These are phyloP conservation scores for Aspergillus ochraceus DNA, from an alignment of 2,329 filamentous ascomycete genomes.

Conservation along the genomic window DNA sequence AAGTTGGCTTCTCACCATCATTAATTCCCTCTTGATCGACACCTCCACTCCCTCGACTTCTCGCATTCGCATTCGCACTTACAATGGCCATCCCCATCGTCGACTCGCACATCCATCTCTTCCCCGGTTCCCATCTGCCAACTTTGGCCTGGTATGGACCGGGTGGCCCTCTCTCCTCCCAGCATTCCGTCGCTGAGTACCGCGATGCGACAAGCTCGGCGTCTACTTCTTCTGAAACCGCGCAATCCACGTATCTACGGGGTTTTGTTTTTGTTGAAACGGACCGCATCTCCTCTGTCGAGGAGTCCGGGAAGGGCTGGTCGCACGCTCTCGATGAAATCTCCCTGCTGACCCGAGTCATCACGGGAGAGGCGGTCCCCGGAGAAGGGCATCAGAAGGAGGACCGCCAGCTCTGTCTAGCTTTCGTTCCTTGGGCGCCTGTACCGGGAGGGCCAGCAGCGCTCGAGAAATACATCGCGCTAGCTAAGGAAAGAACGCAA, in stretches of 20 bases:
- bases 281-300: constrained; percentile 67
- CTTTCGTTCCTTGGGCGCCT: constrained; percentile 83
- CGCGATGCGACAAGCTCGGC: constrained; percentile 43
- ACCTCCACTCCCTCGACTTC: too few relatives aligned
- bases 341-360: constrained; percentile 65
- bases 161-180: constrained; percentile 59
- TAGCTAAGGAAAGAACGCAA: constrained; percentile 54
- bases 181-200: constrained; percentile 68
- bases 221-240: constrained; percentile 24
- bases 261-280: constrained; percentile 84
- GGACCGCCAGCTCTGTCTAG: constrained; percentile 61
- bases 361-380: constrained; percentile 56
- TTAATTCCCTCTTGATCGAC: neutral
- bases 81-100: constrained; percentile 58
- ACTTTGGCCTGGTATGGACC: constrained; percentile 70
- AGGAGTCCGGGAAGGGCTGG: constrained; percentile 59
- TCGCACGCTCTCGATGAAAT: constrained; percentile 70
- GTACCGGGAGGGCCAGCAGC: constrained; percentile 63
- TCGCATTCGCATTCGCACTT: neutral
- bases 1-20: neutral
- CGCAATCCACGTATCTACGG: constrained; percentile 46
- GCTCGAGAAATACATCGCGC: constrained; percentile 65
- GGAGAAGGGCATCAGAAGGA: constrained; percentile 59
- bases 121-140: constrained; percentile 65
- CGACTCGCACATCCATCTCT: constrained; percentile 92